Evolutionary conservation across 140 eudicot species (phyloP).

Genomic region (Ambrosia hybrid): DNA sequence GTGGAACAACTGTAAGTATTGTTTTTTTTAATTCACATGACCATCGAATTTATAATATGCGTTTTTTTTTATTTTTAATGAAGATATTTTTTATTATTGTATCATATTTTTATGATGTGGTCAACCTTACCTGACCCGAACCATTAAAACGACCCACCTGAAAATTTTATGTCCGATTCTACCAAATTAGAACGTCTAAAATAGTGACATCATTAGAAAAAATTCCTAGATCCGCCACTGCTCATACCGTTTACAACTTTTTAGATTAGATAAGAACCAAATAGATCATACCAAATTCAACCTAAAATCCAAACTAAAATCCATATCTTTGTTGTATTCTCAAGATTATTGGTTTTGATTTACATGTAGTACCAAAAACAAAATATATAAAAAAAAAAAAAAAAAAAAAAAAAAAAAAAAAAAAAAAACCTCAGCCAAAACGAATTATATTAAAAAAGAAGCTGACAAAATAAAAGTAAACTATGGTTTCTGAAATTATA

Average conservation of each 20-base stretch:
- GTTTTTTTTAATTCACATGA: no score
- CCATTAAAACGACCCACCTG: no score
- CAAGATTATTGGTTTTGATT: conserved; percentile 27
- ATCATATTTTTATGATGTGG: no score
- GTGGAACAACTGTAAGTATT: no score
- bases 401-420: conserved; percentile 6
- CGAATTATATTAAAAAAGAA: conserved; percentile 20
- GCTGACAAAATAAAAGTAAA: conserved; percentile 1
- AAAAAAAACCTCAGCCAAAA: conserved; percentile 26
- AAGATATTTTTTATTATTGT: no score
- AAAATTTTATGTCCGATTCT: no score
- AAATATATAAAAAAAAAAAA: background rate
- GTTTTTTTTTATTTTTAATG: no score
- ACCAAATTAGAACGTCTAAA: no score
- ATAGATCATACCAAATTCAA: conserved; percentile 33
- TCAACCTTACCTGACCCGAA: no score
- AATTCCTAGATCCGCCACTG: no score
- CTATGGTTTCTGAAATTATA: background rate
- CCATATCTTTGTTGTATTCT: conserved; percentile 12
- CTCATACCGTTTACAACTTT: background rate
- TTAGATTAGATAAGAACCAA: conserved; percentile 33
- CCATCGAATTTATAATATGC: no score
- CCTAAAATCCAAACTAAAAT: conserved; percentile 21
- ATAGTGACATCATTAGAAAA: no score
- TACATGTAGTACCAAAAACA: conserved; percentile 5